Evolutionary conservation across 2,329 filamentous ascomycete species (phyloP).

Genomic region (Orbilia blumenaviensis): DNA sequence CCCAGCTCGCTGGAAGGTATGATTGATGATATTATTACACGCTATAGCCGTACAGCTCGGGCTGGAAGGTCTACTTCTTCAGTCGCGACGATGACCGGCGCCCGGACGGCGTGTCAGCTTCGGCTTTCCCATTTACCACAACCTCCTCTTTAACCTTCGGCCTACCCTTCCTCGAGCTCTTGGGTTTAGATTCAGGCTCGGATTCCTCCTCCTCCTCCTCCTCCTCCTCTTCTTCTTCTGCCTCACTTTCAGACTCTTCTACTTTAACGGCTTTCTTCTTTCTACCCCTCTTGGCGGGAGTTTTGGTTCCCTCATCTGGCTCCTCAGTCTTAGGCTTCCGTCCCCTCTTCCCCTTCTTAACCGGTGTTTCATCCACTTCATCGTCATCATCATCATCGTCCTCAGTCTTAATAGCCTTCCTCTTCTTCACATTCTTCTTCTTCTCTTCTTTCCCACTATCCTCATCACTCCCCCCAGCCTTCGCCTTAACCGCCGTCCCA

Average conservation of each 20-base stretch:
- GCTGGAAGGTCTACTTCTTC: constrained; percentile 32
- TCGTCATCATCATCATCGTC: constrained; percentile 59
- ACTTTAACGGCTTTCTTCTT: constrained; percentile 43
- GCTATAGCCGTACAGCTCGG: not conserved
- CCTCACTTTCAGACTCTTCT: constrained; percentile 6
- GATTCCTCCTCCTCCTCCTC: constrained; percentile 6
- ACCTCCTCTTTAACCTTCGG: constrained; percentile 21
- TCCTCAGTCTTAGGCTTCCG: constrained; percentile 54
- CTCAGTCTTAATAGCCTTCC: constrained; percentile 57
- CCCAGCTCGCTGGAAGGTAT: too few relatives aligned
- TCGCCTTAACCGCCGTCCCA: constrained; percentile 62
- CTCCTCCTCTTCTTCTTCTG: not conserved
- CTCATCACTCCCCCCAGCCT: constrained; percentile 57
- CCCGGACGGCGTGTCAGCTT: constrained; percentile 20
- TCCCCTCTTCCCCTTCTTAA: constrained; percentile 54
- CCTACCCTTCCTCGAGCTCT: constrained; percentile 20
- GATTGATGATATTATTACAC: constrained; percentile 3
- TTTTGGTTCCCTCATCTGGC: constrained; percentile 56
- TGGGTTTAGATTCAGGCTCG: not conserved
- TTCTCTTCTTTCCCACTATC: constrained; percentile 7
- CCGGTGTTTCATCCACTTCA: constrained; percentile 57
- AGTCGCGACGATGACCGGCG: constrained; percentile 32
- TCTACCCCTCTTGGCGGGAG: constrained; percentile 17
- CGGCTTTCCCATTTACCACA: constrained; percentile 25
- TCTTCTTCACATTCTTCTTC: constrained; percentile 55